These are phyloP conservation scores for Crinitomyces ghanaensis DNA, from an alignment of 805 yeast species.

Conservation along the genomic window DNA sequence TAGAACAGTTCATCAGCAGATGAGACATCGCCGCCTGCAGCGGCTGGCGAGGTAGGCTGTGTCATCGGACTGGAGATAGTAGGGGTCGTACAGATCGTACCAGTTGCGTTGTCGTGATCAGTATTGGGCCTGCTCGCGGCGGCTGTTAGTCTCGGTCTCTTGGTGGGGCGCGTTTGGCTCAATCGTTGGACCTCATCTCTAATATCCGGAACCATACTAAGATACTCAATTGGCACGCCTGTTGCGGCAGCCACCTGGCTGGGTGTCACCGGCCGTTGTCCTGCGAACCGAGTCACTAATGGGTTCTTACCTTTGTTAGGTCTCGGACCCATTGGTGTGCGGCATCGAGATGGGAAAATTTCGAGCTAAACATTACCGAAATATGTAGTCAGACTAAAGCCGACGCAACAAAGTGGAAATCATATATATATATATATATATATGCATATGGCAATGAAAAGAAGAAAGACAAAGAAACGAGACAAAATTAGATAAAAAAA, in stretches of 20 bases:
- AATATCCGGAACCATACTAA: constrained; percentile 11
- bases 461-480: not conserved
- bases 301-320: no score
- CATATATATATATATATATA: not conserved
- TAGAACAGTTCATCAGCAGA: not conserved
- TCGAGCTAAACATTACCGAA: no score
- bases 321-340: no score
- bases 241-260: no score
- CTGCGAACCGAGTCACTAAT: no score
- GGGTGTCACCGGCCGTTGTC: no score
- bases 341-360: no score
- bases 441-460: not conserved
- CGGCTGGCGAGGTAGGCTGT: not conserved
- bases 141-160: no score
- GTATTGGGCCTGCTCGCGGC: no score
- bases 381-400: no score
- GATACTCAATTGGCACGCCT: constrained; percentile 9
- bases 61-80: not conserved
- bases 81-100: not conserved
- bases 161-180: constrained; percentile 3
- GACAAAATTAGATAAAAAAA: not conserved
- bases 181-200: constrained; percentile 8
- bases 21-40: not conserved
- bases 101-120: no score
- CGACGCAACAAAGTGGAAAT: not conserved